Base-by-base conservation (phyloP, 768 basidiomycete species). In the Lenzites betulinus region DNA sequence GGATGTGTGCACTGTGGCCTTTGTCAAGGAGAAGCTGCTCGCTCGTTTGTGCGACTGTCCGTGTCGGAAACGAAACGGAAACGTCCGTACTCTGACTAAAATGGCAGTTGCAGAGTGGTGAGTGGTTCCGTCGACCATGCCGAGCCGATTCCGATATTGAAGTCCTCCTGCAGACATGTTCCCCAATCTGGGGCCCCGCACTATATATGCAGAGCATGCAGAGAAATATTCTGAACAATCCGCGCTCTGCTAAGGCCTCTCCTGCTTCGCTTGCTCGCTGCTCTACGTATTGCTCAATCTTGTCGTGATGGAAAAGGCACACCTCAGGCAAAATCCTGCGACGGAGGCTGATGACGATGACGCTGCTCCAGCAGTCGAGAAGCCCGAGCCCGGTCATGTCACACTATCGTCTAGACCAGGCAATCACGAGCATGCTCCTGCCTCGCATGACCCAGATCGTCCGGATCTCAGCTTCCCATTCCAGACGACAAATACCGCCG, bases 391-490 rank as follows among this genome's bases (percentile, higher is more conserved):
- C 12, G 48, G 26, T 2, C 52, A 58, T 38, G 51, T 63, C 48
- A 54, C 53, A 12, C 50, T 63, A 15, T 38, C 58, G 36, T 41
- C 46, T 4, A 52, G 25, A 23, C n/a, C 52, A 16, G 42, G 28
- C 16, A 22, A 30, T 6, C 51, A 53, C 26, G 55, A 39, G 28
- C 57, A 54, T 33, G 35, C 41, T 41, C 51, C 59, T 12, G 47
- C 52, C n/a, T 60, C 63, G 25, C 70, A 72, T 47, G 59, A 66
- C 54, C 59, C 58, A 12, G 57, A 48, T 35, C 57, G 55, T 2
- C 63, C 70, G 23, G 73, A 74, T 60, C 48, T 71, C 20, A 66
- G 63, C 23, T 72, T 70, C 63, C 73, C 73, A 5, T 71, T 66
- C 67, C 38, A 57, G 42, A 73, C 71, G 35, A 73, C 70, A 33